Evolutionary conservation across 23 red algal species (phyloP).

Genomic region (Gracilaria domingensis): DNA sequence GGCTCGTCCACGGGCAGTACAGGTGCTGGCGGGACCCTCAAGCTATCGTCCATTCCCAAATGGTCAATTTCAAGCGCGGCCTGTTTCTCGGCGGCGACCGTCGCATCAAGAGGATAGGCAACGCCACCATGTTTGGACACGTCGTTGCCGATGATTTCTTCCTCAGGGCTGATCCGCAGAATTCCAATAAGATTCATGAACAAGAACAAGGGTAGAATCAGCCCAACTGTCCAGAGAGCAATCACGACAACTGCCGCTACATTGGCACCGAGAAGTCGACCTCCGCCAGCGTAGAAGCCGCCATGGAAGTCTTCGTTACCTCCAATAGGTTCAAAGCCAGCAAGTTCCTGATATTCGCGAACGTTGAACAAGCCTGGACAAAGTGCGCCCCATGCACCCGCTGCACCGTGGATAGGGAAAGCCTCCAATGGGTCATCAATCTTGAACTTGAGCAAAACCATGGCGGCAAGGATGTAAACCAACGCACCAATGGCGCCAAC

Average conservation of each 20-base stretch:
- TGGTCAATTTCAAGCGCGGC: conserved; percentile 63
- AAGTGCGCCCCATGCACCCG: conserved; percentile 87
- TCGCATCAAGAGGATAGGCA: conserved; percentile 89
- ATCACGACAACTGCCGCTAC: conserved; percentile 74
- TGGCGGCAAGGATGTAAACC: conserved; percentile 80
- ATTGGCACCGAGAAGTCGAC: conserved; percentile 78
- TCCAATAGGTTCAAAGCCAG: conserved; percentile 45
- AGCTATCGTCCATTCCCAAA: conserved; percentile 73
- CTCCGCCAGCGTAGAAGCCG: conserved; percentile 50
- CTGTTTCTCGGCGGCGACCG: conserved; percentile 49
- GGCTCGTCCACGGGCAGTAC: background rate
- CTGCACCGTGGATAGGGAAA: conserved; percentile 84
- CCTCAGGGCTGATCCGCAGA: conserved; percentile 86
- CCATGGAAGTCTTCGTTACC: conserved; percentile 75
- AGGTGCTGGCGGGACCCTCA: conserved; percentile 15
- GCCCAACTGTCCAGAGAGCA: conserved; percentile 57
- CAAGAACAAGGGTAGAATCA: conserved; percentile 68
- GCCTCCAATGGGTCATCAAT: conserved; percentile 98
- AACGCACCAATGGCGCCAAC: conserved; percentile 85
- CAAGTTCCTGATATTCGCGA: conserved; percentile 37
- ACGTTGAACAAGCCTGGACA: conserved; percentile 77
- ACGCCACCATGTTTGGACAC: conserved; percentile 88
- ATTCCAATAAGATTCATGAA: conserved; percentile 65
- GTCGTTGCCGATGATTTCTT: conserved; percentile 93
- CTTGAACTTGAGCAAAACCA: conserved; percentile 65